phyloP scores from a whole-genome alignment of 441 rosid genomes.

The Gossypium davidsonii region DNA sequence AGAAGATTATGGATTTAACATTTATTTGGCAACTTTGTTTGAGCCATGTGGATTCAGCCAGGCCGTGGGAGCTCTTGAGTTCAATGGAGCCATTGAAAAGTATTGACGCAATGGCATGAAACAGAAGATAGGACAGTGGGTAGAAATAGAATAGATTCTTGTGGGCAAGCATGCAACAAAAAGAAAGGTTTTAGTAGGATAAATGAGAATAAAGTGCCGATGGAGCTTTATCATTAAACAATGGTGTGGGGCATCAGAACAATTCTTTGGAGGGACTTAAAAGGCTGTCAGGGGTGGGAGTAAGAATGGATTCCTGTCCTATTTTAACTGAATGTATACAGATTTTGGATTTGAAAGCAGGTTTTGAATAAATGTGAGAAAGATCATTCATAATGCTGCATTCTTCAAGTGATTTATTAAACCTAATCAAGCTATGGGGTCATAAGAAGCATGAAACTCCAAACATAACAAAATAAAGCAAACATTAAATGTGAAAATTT shows the following conservation, averaged over 20 bases:
- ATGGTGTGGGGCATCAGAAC: background rate
- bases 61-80: background rate
- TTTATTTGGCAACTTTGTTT: background rate
- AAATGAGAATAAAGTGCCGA: background rate
- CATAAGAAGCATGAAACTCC: background rate
- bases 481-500: background rate
- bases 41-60: conserved; percentile 2
- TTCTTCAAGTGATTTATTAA: background rate
- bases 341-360: background rate
- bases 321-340: background rate
- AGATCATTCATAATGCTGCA: background rate
- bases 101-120: background rate
- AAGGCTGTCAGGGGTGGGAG: background rate
- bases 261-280: background rate
- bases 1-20: background rate
- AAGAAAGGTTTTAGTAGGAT: background rate
- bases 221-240: background rate
- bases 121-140: background rate
- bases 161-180: background rate
- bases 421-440: background rate
- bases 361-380: background rate
- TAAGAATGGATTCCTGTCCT: background rate
- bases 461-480: background rate
- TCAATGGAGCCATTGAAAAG: background rate
- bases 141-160: background rate